phyloP scores from a whole-genome alignment of 2,329 filamentous ascomycete genomes.

The Trichocomaceae sp. region DNA sequence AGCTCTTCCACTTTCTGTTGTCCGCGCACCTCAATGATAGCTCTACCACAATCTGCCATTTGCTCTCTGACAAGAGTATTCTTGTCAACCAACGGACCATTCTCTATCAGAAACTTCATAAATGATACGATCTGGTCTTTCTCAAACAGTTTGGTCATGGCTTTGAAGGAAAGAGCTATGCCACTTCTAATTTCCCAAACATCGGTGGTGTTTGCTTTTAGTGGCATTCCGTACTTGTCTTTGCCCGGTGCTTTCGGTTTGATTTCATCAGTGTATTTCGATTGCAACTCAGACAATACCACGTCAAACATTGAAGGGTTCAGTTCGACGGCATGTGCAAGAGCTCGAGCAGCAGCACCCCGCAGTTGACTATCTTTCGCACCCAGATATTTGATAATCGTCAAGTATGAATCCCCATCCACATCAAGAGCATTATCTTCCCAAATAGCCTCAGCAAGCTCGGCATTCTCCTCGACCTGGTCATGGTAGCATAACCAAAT shows the following conservation, averaged over 20 bases:
- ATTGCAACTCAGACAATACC: constrained; percentile 60
- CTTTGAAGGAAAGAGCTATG: constrained; percentile 78
- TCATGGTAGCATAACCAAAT: constrained; percentile 94
- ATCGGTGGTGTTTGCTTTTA: constrained; percentile 79
- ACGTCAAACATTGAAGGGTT: constrained; percentile 55
- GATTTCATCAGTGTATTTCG: constrained; percentile 68
- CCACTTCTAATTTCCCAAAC: constrained; percentile 89
- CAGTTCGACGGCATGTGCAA: constrained; percentile 65
- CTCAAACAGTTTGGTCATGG: constrained; percentile 65
- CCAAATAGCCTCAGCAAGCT: constrained; percentile 83
- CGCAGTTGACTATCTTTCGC: constrained; percentile 75
- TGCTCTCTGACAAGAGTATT: constrained; percentile 70
- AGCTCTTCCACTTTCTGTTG: constrained; percentile 76
- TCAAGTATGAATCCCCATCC: constrained; percentile 56
- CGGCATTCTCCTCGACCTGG: constrained; percentile 77
- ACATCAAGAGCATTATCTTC: constrained; percentile 80
- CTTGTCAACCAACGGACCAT: constrained; percentile 79
- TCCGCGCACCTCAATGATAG: constrained; percentile 73
- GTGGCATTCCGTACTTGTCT: constrained; percentile 91
- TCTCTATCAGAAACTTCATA: constrained; percentile 76
- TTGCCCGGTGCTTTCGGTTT: constrained; percentile 77
- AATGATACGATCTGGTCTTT: constrained; percentile 66
- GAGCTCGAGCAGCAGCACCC: constrained; percentile 70
- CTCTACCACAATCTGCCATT: constrained; percentile 86
- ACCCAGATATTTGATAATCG: constrained; percentile 71